Percentiles rank a stretch among this genome's conserved stretches.
Conservation (phyloP, 768 basidiomycete species). For the Neoboletus brunneissimus region DNA sequence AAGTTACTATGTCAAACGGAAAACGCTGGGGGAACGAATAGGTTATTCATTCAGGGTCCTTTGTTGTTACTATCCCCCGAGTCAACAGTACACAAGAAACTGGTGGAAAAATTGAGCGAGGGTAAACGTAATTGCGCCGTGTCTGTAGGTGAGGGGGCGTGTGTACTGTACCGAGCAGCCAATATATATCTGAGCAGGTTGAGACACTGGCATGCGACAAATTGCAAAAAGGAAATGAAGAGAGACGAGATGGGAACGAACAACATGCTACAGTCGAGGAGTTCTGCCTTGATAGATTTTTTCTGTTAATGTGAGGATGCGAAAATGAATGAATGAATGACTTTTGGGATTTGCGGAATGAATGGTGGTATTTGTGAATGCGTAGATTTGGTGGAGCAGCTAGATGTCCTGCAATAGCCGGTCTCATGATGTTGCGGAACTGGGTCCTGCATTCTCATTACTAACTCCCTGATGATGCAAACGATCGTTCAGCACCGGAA, state of each 20-base stretch:
- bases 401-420: constrained; percentile 9
- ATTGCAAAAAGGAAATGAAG: constrained; percentile 10
- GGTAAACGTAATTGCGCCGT: constrained; percentile 9
- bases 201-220: constrained; percentile 3
- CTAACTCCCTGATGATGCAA: constrained; percentile 22
- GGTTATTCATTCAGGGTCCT: constrained; percentile 20
- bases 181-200: constrained; percentile 28
- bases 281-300: constrained; percentile 10
- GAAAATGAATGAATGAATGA: constrained; percentile 19
- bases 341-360: constrained; percentile 2
- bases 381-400: neutral
- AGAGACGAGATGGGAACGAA: constrained; percentile 9
- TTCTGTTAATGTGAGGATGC: constrained; percentile 10
- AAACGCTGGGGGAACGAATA: neutral
- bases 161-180: constrained; percentile 16
- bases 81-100: constrained; percentile 14
- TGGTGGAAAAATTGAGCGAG: neutral
- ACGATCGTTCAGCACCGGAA: neutral
- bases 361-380: neutral
- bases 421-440: constrained; percentile 4
- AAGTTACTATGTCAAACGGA: neutral
- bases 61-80: constrained; percentile 2
- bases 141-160: constrained; percentile 7
- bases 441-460: constrained; percentile 17
- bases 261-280: constrained; percentile 29